These are phyloP conservation scores for Terana coerulea DNA, from an alignment of 768 basidiomycete species.

Conservation along the genomic window DNA sequence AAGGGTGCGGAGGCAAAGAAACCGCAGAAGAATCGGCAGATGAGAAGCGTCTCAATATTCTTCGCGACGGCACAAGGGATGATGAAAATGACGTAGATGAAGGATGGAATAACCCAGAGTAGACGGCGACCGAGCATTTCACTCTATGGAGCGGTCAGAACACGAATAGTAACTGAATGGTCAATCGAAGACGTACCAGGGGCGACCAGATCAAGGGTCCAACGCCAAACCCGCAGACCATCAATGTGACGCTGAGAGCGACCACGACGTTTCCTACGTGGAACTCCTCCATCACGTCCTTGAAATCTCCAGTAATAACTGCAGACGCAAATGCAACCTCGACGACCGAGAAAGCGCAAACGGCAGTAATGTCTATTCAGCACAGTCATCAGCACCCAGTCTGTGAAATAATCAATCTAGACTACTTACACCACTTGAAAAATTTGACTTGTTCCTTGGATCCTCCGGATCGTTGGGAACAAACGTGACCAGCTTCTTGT, in stretches of 20 bases:
- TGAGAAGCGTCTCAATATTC: conserved; percentile 37
- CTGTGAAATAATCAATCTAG: neutral
- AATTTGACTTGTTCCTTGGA: conserved; percentile 35
- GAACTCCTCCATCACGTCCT: conserved; percentile 30
- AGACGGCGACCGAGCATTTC: conserved; percentile 38
- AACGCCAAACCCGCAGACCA: conserved; percentile 34
- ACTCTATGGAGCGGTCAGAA: conserved; percentile 23
- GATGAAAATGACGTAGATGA: conserved; percentile 39
- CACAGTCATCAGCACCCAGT: neutral
- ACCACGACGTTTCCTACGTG: conserved; percentile 30
- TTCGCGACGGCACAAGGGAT: conserved; percentile 37
- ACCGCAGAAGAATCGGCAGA: conserved; percentile 40
- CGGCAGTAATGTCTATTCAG: conserved; percentile 26
- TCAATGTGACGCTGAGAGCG: conserved; percentile 32
- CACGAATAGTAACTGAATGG: neutral
- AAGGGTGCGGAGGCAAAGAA: conserved; percentile 35
- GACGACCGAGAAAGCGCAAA: conserved; percentile 30
- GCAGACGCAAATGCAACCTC: conserved; percentile 35
- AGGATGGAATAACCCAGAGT: conserved; percentile 35
- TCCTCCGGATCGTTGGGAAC: conserved; percentile 36
- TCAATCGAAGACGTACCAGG: conserved; percentile 12
- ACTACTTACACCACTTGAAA: conserved; percentile 32
- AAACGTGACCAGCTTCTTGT: conserved; percentile 34
- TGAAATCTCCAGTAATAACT: conserved; percentile 34
- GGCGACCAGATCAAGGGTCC: conserved; percentile 30